Evolutionary conservation across 371 early-diverging fungal species (phyloP), one percentile per base, ranked within the genome.

Genomic region (Modicella reniformis): DNA sequence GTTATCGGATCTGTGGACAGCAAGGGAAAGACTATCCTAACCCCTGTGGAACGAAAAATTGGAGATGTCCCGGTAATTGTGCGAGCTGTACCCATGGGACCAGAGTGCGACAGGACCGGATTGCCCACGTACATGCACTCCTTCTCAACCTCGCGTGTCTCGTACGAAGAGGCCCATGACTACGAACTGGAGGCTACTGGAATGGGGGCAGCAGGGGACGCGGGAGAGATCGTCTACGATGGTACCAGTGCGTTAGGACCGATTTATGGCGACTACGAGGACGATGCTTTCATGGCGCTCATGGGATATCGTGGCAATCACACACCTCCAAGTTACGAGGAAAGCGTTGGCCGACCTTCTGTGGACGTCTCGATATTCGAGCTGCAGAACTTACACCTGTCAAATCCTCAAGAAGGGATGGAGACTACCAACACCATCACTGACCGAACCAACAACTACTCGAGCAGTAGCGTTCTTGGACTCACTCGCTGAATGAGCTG

Each of bases 261-360:
- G 2, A 55, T 76, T 48, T 76, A 71, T 55, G 76, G 76, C 23
- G 76, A 67, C 49, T 71, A 76, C 47, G 76, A 71, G 56, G 79
- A 79, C 23, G 79, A 79, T 49, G 79, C 79, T 15, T 59, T 79
- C 6, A 69, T 79, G 79, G 69, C 79, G 33, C 61, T 79, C 49
- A 72, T 72, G 70, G 70, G 70, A 25, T 69, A 65, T 44, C 72
- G 70, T 26, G 73, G 70, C 9, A 72, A 65, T 57, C 73, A 70
- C n/a, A 79, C 79, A 13, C 79, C 79, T 29, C 79, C 79, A 12
- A 72, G 73, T 34, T 79, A 79, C 19, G 79, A 79, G 56, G 79
- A 79, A 21, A 72, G 54, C 15, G 32, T 79, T 33, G 72, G 63
- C 0, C 69, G 73, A 28, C 72, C 72, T 0, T 77, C 77, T 0